Evolutionary conservation across 2,329 filamentous ascomycete species (phyloP).

Genomic region (Aphanoascus verrucosus): DNA sequence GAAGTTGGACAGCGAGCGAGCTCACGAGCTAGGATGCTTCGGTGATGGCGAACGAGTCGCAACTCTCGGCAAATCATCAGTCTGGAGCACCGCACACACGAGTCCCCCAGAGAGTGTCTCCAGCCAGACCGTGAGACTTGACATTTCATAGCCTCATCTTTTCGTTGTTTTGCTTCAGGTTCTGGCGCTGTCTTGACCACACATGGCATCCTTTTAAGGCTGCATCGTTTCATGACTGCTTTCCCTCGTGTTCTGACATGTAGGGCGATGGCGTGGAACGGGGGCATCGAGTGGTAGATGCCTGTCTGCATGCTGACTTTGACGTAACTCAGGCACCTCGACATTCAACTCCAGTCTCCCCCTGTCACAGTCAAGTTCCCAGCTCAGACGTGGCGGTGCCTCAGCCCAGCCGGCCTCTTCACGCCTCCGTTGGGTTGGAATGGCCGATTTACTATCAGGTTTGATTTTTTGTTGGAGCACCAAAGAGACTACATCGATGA

Average conservation of each 20-base stretch:
- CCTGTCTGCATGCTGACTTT: neutral
- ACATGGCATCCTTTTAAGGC: slow-evolving; percentile 4
- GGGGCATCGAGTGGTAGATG: neutral
- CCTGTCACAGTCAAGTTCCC: neutral
- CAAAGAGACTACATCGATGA: neutral
- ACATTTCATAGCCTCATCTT: neutral
- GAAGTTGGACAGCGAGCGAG: neutral
- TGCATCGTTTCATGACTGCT: neutral
- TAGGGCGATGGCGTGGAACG: neutral
- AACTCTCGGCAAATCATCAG: no score
- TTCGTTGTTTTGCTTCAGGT: neutral
- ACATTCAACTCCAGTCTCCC: neutral
- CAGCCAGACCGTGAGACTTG: neutral
- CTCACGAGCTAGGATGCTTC: neutral
- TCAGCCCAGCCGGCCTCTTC: no score
- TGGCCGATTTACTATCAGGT: no score
- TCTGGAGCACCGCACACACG: no score
- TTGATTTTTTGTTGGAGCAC: neutral
- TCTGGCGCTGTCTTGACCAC: neutral
- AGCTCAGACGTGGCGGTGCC: neutral
- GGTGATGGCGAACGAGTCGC: no score
- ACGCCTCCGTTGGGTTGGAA: neutral
- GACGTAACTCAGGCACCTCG: neutral
- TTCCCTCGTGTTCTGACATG: neutral
- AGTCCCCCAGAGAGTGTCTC: no score